Base-by-base conservation (phyloP, 768 basidiomycete genomes). In the Phaeotremella fagi region DNA sequence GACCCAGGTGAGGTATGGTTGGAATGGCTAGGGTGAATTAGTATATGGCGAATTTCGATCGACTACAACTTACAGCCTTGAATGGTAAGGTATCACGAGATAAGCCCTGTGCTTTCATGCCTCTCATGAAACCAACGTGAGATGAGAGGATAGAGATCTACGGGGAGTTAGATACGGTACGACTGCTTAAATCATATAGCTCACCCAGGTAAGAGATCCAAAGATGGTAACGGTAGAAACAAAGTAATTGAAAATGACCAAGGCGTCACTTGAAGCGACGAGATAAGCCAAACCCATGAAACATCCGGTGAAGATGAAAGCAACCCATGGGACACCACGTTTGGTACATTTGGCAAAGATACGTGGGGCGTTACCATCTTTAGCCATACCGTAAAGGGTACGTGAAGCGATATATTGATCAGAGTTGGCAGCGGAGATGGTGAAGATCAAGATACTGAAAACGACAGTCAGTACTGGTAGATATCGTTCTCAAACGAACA, bases 1-100 rank as follows among this genome's bases (percentile, higher is more conserved):
- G 82, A 85, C 86, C 70, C 81, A 83, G 15, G 85, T 76, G 29
- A 86, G 71, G 60, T 80, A 87, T 0, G 86, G 86, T 52, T 74
- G 70, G 53, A 77, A 54, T 25, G 64, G 70, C 48, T 56, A 12
- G 29, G n/a, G 48, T 26, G 6, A 28, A 33, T 18, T 45, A 24
- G 23, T 24, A 22, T 50, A 31, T 31, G 41, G 26, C 29, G 2
- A 1, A 46, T n/a, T 28, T 36, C 18, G 23, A 52, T 31, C 22
- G 29, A 53, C 43, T 38, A 20, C 16, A n/a, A 45, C 57, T 48
- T 43, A 59, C 57, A 35, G 61, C 57, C 22, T 56, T 63, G 68
- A 64, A 76, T 11, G 66, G 59, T 27, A 75, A 59, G 29, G 54
- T 57, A 48, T 60, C 68, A 25, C 81, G 79, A 63, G 81, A 82